Base-by-base conservation (phyloP, 1,284 basidiomycete species). In the Mycosarcoma maydis region DNA sequence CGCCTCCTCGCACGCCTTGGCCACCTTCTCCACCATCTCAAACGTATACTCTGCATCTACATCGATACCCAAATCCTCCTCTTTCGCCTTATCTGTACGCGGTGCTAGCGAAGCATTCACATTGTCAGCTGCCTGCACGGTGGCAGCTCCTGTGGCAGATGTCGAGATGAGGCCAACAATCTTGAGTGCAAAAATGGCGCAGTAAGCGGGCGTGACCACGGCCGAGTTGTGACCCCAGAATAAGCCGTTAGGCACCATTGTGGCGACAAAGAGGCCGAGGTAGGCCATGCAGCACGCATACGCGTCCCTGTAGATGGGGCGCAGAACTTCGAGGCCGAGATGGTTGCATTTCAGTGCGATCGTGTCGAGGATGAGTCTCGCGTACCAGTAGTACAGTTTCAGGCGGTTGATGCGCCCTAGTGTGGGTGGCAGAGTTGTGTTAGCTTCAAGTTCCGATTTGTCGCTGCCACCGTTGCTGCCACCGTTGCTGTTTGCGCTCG, bases 311-410 rank as follows among this genome's bases (percentile, higher is more conserved):
- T 75, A 75, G 46, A 75, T 43, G 9, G 69, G 73, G 6, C 47
- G 55, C 3, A 74, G 42, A 5, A 56, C 55, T 1, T 49, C 49
- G 13, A 57, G 33, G 1, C 61, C 59, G 1, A 73, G 30, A 36
- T 73, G 57, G 5, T 47, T 57, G 43, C 64, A 55, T 22, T 64
- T 62, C 45, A 75, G 71, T 23, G 72, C 50, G 34, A 68, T 61
- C 3, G 67, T 64, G 27, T 68, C 61, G 26, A 73, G 55, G 29
- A 73, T 57, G 13, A 75, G 48, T 6, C 59, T 36, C 3, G 72
- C 61, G 42, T 75, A 75, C 55, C 57, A 60, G 51, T 64, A 61
- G 53, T 75, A 75, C 13, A 75, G 51, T 40, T 70, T 66, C 23
- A 57, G 38, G 13, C 53, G 58, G 16, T 59, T 48, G 11, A 54